Conservation (phyloP, 202 grass and related monocot genomes). For the Schoenoplectus tabernaemontani region DNA sequence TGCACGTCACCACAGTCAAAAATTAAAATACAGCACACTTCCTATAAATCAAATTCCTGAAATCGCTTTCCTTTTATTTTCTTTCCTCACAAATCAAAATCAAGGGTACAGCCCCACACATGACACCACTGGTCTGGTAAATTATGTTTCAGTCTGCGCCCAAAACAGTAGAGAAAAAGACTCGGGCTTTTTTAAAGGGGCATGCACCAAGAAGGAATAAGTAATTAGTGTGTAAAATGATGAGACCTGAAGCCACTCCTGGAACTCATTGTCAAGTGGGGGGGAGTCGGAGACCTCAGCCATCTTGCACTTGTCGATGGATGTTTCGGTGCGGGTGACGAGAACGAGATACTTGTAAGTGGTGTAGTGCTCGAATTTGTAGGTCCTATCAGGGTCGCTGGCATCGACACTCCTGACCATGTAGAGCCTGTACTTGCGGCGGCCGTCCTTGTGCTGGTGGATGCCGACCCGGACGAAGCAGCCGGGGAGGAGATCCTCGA, state of each 20-base stretch:
- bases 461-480: slow-evolving; percentile 86
- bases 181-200: neutral
- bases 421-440: slow-evolving; percentile 66
- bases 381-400: slow-evolving; percentile 49
- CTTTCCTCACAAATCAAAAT: too few relatives aligned
- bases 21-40: too few relatives aligned
- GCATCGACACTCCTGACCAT: slow-evolving; percentile 81
- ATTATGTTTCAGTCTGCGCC: neutral
- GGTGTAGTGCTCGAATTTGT: slow-evolving; percentile 70
- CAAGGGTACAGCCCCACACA: too few relatives aligned
- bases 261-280: slow-evolving; percentile 58
- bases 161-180: neutral
- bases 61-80: too few relatives aligned
- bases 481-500: slow-evolving; percentile 61
- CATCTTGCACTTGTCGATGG: slow-evolving; percentile 81
- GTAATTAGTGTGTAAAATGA: neutral
- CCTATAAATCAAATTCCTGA: too few relatives aligned
- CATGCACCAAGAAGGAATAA: neutral
- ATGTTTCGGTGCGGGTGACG: slow-evolving; percentile 59
- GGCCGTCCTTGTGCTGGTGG: slow-evolving; percentile 58
- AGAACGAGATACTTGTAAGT: slow-evolving; percentile 81
- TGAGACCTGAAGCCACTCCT: slow-evolving; percentile 52
- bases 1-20: slow-evolving; percentile 12
- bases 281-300: slow-evolving; percentile 72
- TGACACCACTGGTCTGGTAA: too few relatives aligned